Base-by-base conservation (phyloP, 2,329 filamentous ascomycete species). In the Scytalidium lignicola region DNA sequence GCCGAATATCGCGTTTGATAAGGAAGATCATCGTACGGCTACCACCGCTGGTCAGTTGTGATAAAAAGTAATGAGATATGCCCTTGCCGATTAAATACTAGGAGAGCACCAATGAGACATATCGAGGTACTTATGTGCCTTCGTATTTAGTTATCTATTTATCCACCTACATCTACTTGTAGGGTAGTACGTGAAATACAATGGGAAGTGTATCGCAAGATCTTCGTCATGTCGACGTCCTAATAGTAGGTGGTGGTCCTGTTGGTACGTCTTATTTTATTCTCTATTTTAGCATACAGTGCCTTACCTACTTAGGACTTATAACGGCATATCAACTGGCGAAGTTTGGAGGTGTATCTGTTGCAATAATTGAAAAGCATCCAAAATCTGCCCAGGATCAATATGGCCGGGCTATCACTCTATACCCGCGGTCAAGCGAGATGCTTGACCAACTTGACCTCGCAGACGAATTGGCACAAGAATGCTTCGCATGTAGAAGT, bases 361-460 rank as follows among this genome's bases (percentile, higher is more conserved):
- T 75, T 41, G 69, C 69, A 47, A 73, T 77, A 42, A 68, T 78
- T 48, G 75, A 79, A 54, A 71, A 74, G 50, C 58, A 75, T 42
- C 59, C 66, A 26, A 78, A 77, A 55, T 69, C 70, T 1, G 62
- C 67, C 1, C 75, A 78, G 57, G 73, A 76, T 49, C 61, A 70
- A n/a, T 78, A 75, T 59, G 76, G 76, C 15, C 70, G 76, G 7
- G 76, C 76, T 12, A 76, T 78, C 51, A 76, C 76, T 0, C 69
- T 80, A 2, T 80, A 73, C 50, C 74, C 75, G 1, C 67, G 76
- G 1, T 74, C 71, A 5, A 67, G 65, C 40, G 76, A 80, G 60
- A 71, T 78, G 61, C 69, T 80, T 1, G 74, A 77, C 47, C 74
- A 78, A 51, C 66, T 79, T 2, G 71, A 67, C 20, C 66, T 79